Evolutionary conservation across 1,139 yeast genomes (phyloP).

Genomic region (Sugiyamaella castrensis): DNA sequence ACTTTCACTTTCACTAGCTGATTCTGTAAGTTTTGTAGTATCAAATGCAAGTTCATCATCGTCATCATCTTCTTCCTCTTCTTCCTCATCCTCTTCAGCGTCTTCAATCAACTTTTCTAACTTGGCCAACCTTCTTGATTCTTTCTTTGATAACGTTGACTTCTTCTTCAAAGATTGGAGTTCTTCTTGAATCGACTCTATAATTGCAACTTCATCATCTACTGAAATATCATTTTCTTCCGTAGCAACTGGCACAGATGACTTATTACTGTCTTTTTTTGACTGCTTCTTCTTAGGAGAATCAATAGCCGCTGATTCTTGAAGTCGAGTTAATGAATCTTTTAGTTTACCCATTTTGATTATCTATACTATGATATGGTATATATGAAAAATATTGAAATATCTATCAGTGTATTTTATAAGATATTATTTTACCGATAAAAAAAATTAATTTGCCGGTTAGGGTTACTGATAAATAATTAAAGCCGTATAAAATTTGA

Average conservation of each 20-base stretch:
- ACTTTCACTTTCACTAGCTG: constrained; percentile 27
- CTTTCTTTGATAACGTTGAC: constrained; percentile 31
- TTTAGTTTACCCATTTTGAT: constrained; percentile 23
- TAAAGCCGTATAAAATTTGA: neutral
- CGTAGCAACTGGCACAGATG: constrained; percentile 9
- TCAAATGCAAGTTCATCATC: constrained; percentile 37
- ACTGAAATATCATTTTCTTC: constrained; percentile 12
- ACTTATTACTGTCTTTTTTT: constrained; percentile 3
- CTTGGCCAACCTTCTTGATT: constrained; percentile 24
- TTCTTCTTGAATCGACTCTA: constrained; percentile 18
- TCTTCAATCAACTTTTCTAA: constrained; percentile 13
- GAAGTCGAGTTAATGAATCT: constrained; percentile 13
- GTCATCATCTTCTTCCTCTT: constrained; percentile 21
- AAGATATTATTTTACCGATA: no score
- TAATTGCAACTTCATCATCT: constrained; percentile 12
- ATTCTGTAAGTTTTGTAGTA: constrained; percentile 21
- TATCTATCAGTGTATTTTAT: no score
- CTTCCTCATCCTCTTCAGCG: constrained; percentile 22
- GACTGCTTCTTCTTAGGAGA: constrained; percentile 7
- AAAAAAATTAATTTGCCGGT: constrained; percentile 8
- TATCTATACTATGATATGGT: neutral
- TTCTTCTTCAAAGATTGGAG: constrained; percentile 25
- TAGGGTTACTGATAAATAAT: constrained; percentile 1
- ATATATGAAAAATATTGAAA: neutral
- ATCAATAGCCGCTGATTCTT: constrained; percentile 9